A percentile compares a stretch with the other conserved stretches of the same genome.
Evolutionary conservation across 129 eudicot genomes (phyloP).

Genomic region (Scalesia atractyloides): DNA sequence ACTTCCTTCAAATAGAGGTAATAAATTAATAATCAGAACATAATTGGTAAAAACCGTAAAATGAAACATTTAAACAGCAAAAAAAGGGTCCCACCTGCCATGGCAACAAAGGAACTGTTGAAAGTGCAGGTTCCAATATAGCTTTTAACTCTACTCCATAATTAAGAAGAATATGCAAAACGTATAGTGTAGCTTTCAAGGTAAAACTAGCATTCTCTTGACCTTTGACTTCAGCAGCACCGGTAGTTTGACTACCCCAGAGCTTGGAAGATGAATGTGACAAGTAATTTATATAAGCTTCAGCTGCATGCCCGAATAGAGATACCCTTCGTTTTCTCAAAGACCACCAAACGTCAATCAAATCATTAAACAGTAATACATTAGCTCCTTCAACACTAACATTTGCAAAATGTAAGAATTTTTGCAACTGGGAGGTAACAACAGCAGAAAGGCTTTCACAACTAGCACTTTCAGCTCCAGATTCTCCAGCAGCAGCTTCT

Average conservation of each 20-base stretch:
- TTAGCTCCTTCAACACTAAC: slow-evolving; percentile 42
- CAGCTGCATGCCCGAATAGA: slow-evolving; percentile 92
- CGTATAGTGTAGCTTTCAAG: slow-evolving; percentile 80
- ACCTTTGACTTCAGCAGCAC: slow-evolving; percentile 44
- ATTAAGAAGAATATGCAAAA: slow-evolving; percentile 85
- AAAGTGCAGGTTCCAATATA: slow-evolving; percentile 82
- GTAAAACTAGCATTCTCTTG: slow-evolving; percentile 56
- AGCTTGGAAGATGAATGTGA: slow-evolving; percentile 67
- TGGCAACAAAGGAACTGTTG: slow-evolving; percentile 82
- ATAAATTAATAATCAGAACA: slow-evolving; percentile 29
- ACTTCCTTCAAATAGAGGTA: slow-evolving; percentile 67
- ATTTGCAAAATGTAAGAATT: slow-evolving; percentile 46
- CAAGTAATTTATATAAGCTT: slow-evolving; percentile 74
- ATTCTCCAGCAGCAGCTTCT: slow-evolving; percentile 82
- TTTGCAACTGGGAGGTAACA: slow-evolving; percentile 71
- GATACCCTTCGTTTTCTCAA: slow-evolving; percentile 86
- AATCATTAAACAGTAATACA: slow-evolving; percentile 33
- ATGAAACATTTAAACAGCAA: slow-evolving; percentile 5
- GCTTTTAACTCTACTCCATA: slow-evolving; percentile 89
- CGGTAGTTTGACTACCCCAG: slow-evolving; percentile 47
- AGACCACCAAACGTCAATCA: slow-evolving; percentile 88
- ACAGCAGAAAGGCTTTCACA: slow-evolving; percentile 64
- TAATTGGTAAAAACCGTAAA: not conserved
- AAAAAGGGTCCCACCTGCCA: slow-evolving; percentile 76
- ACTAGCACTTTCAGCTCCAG: slow-evolving; percentile 64